Percentiles rank a stretch among this genome's conserved stretches.
phyloP scores from a whole-genome alignment of 495 filamentous ascomycete genomes.

The Neurospora sp. region DNA sequence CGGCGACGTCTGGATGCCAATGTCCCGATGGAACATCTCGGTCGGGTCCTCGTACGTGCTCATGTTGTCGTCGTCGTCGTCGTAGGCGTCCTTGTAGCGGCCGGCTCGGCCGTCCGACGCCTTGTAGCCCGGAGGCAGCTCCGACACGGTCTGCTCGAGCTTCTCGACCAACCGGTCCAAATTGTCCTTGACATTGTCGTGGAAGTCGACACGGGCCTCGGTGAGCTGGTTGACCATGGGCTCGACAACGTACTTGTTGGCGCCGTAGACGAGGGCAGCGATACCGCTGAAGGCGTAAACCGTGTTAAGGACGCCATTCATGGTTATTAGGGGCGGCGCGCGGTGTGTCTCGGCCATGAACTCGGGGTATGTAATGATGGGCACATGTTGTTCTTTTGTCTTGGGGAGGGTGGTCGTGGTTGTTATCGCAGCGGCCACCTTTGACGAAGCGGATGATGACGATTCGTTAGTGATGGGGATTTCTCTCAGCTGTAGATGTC shows the following conservation, averaged over 20 bases:
- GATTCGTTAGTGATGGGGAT: slow-evolving; percentile 1
- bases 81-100: neutral
- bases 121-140: slow-evolving; percentile 24
- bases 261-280: slow-evolving; percentile 65
- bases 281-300: slow-evolving; percentile 65
- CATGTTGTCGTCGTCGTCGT: slow-evolving; percentile 19
- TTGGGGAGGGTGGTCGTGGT: slow-evolving; percentile 7
- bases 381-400: slow-evolving; percentile 47
- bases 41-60: slow-evolving; percentile 52
- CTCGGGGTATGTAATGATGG: slow-evolving; percentile 97
- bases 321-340: slow-evolving; percentile 63
- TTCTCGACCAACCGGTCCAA: slow-evolving; percentile 60
- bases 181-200: slow-evolving; percentile 51
- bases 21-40: slow-evolving; percentile 84
- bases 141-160: slow-evolving; percentile 60
- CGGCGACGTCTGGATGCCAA: slow-evolving; percentile 75
- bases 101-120: slow-evolving; percentile 12
- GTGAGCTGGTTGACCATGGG: slow-evolving; percentile 74
- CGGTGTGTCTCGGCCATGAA: slow-evolving; percentile 63
- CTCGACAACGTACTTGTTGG: slow-evolving; percentile 66
- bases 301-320: slow-evolving; percentile 61
- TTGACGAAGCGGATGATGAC: neutral
- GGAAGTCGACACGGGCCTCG: slow-evolving; percentile 71
- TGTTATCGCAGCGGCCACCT: neutral
- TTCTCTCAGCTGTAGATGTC: neutral